These are phyloP conservation scores for Russula emetica DNA, from an alignment of 768 basidiomycete genomes.

Conservation along the genomic window DNA sequence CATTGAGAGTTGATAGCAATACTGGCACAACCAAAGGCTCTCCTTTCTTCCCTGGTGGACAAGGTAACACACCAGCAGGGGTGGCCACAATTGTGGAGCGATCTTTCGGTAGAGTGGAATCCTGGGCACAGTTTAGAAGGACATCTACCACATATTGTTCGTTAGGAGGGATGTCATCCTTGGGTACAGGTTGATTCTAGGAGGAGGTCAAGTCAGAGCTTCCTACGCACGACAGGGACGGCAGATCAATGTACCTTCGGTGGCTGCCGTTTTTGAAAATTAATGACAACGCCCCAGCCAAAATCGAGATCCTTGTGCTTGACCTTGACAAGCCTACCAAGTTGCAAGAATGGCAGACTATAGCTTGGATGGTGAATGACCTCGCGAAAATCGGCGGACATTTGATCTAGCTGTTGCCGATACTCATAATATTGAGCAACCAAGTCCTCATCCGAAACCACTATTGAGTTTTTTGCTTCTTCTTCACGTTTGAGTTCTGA, in stretches of 20 bases:
- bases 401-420: conserved; percentile 88
- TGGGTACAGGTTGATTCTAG: conserved; percentile 63
- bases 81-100: conserved; percentile 50
- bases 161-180: conserved; percentile 72
- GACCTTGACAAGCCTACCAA: conserved; percentile 88
- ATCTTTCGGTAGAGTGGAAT: conserved; percentile 57
- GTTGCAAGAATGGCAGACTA: conserved; percentile 88
- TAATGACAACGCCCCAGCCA: conserved; percentile 94
- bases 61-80: conserved; percentile 72
- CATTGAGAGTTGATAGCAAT: conserved; percentile 78
- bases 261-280: conserved; percentile 83
- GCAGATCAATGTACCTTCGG: conserved; percentile 54
- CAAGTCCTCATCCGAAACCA: conserved; percentile 78
- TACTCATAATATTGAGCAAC: conserved; percentile 90
- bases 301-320: conserved; percentile 85
- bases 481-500: conserved; percentile 76
- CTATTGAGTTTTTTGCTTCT: conserved; percentile 53
- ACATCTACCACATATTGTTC: conserved; percentile 94
- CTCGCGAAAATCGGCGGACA: conserved; percentile 81
- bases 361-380: conserved; percentile 96
- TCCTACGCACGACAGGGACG: background rate
- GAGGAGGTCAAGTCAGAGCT: conserved; percentile 1
- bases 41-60: conserved; percentile 65
- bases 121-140: conserved; percentile 71
- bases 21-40: conserved; percentile 85